These are phyloP conservation scores for Podaxis sp. DNA, from an alignment of 768 basidiomycete species.

Conservation along the genomic window DNA sequence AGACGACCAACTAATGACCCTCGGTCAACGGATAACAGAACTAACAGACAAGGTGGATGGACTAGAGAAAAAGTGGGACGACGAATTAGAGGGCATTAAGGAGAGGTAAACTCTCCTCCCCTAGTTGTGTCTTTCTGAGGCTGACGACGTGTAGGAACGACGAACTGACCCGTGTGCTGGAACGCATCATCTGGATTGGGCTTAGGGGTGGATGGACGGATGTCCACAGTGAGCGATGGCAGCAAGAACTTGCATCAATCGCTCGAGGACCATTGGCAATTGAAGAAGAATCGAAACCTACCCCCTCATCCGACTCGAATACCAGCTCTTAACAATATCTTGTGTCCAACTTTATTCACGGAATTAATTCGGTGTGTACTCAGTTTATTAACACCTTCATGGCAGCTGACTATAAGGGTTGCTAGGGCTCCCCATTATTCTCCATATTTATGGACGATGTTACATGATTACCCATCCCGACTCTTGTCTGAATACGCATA, in stretches of 20 bases:
- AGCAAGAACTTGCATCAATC: background rate
- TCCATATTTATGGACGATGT: background rate
- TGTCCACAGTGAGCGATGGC: conserved; percentile 34
- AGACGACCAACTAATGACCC: conserved; percentile 65
- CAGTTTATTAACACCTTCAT: background rate
- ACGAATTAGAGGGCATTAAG: conserved; percentile 41
- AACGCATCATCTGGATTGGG: conserved; percentile 69
- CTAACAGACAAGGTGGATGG: conserved; percentile 41
- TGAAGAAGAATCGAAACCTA: background rate
- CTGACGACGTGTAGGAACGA: conserved; percentile 46
- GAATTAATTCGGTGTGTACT: background rate
- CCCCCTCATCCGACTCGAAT: background rate
- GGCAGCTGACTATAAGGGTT: too few relatives aligned
- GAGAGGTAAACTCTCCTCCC: conserved; percentile 32
- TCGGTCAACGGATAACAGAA: conserved; percentile 44
- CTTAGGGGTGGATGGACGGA: conserved; percentile 63
- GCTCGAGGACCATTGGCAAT: background rate
- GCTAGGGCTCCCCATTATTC: background rate
- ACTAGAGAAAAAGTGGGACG: conserved; percentile 41
- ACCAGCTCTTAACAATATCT: background rate
- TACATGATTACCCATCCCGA: background rate
- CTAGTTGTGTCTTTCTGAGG: background rate
- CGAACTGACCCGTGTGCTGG: conserved; percentile 62
- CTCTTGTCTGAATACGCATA: background rate
- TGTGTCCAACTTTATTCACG: background rate